Base-by-base conservation (phyloP, 2,329 filamentous ascomycete species). In the Penicillium sp. region DNA sequence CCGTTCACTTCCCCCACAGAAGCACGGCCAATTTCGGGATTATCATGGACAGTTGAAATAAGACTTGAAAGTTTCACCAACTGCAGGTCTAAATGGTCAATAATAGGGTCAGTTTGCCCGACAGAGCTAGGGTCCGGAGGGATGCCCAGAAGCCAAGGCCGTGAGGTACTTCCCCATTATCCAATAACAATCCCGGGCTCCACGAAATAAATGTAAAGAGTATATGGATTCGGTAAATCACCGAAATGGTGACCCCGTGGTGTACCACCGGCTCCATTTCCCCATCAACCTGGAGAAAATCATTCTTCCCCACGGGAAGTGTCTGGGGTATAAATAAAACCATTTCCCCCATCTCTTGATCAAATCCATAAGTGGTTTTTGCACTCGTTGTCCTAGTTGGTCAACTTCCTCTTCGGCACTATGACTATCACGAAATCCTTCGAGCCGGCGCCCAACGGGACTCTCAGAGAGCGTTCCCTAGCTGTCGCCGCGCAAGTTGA, bases 401-500 rank as follows among this genome's bases (percentile, higher is more conserved):
- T 31, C n/a, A 40, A 46, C 27, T n/a, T n/a, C 13, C 13, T 54
- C 56, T 15, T 47, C 23, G 29, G 15, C 17, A 49, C 38, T 50
- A 59, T 54, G 53, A 45, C 5, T 41, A 19, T 52, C 43, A 59
- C 46, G 9, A 50, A 54, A 48, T 42, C 46, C 10, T 35, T 38
- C 15, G 42, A 47, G 12, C 19, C 37, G 9, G 42, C 42, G 9
- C 61, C 60, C 35, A 64, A 59, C 57, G 65, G 57, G 13, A 61
- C 61, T 25, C 61, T 69, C 41, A 56, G 58, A 37, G 60, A 67
- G 5, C 65, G 67, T 15, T 62, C 68, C 12, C 60, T 60, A 8
- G 62, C 67, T 9, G 64, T 72, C 15, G 66, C 66, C 35, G 50
- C 33, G 21, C 65, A 67, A 33, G 63, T 63, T n/a, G 60, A 54